phyloP scores from a whole-genome alignment of 1,139 yeast species.

The Blastobotrys serpentis region DNA sequence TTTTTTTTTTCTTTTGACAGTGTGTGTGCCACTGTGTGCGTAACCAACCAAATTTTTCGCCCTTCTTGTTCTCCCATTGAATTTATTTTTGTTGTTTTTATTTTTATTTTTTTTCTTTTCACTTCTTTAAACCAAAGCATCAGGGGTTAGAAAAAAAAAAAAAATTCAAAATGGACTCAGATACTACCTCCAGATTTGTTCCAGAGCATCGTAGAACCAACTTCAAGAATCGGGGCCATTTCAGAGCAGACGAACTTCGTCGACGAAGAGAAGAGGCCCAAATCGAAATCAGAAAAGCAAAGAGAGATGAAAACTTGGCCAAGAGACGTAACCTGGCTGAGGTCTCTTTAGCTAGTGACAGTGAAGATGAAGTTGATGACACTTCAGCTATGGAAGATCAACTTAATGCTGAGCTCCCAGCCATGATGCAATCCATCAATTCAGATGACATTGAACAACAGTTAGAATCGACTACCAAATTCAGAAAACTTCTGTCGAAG shows the following conservation, averaged over 20 bases:
- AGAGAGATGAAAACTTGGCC: constrained; percentile 90
- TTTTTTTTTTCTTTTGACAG: no score
- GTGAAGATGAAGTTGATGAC: constrained; percentile 45
- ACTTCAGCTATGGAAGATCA: constrained; percentile 21
- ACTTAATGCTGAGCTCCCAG: constrained; percentile 71
- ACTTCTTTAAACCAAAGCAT: background rate
- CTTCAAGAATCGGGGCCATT: constrained; percentile 91
- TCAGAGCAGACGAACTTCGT: constrained; percentile 93
- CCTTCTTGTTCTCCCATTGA: background rate
- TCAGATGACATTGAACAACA: constrained; percentile 78
- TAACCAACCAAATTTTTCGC: background rate
- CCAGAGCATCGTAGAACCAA: constrained; percentile 98
- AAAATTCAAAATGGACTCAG: constrained; percentile 58
- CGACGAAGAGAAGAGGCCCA: constrained; percentile 98
- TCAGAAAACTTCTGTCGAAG: constrained; percentile 88
- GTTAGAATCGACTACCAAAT: constrained; percentile 84
- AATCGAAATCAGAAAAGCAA: constrained; percentile 93
- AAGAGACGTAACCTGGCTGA: constrained; percentile 79
- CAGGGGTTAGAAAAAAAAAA: background rate
- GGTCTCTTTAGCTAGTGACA: constrained; percentile 46
- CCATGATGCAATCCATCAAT: constrained; percentile 77
- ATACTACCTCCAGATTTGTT: constrained; percentile 79
- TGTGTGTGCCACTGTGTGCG: no score
- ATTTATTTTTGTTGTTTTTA: background rate
- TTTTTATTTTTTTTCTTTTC: background rate